Percentiles rank a stretch among this genome's conserved stretches.
These are phyloP conservation scores for Parietichytrium sp. DNA, from an alignment of 108 stramenopile genomes.

Conservation along the genomic window DNA sequence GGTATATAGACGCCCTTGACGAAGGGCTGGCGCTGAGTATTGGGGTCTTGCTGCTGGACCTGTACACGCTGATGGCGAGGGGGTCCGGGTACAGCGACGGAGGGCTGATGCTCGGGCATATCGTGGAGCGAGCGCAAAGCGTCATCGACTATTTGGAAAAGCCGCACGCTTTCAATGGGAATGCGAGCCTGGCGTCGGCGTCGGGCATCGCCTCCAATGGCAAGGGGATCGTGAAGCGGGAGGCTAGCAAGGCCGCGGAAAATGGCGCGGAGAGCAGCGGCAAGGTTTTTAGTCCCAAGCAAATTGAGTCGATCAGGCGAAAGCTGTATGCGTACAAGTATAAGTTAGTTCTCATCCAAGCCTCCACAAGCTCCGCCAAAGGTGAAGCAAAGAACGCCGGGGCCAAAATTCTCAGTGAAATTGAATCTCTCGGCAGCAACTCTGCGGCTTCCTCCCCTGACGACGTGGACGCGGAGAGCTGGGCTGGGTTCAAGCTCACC, in stretches of 20 bases:
- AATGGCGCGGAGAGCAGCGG: not conserved
- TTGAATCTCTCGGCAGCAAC: no score
- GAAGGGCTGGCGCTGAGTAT: conserved; percentile 27
- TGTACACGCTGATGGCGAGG: conserved; percentile 21
- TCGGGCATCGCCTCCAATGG: no score
- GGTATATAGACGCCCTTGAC: conserved; percentile 22
- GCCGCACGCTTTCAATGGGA: conserved; percentile 16
- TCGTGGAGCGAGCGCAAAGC: conserved; percentile 29
- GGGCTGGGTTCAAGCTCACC: conserved; percentile 22
- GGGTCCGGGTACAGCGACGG: not conserved
- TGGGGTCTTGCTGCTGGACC: not conserved
- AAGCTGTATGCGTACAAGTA: not conserved
- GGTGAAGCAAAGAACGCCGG: not conserved
- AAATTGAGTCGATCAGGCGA: no score
- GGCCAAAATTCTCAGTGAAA: not conserved
- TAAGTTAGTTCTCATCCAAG: not conserved
- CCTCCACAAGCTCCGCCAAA: not conserved
- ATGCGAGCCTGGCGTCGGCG: not conserved
- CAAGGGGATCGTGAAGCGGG: not conserved
- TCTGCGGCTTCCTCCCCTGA: not conserved
- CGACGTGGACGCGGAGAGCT: not conserved
- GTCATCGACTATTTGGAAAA: conserved; percentile 37
- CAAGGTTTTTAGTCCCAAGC: no score
- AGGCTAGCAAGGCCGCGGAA: not conserved
- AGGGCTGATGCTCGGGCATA: not conserved